Evolutionary conservation across 352 stramenopile genomes (phyloP).

Genomic region (Phytophthora litchii): DNA sequence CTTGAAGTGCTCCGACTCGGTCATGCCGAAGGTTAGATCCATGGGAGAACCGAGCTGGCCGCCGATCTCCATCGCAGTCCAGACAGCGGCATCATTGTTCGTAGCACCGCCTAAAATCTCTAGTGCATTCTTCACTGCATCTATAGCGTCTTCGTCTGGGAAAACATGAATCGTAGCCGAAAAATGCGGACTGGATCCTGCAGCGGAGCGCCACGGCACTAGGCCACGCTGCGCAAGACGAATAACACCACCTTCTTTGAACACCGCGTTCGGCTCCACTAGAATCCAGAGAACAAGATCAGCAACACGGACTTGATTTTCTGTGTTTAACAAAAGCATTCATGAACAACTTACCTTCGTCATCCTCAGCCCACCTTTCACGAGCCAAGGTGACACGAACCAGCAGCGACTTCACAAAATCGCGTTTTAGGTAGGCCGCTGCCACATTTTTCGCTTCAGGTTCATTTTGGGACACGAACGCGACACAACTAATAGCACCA

Average conservation of each 20-base stretch:
- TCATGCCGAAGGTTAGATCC: conserved; percentile 19
- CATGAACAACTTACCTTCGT: conserved; percentile 28
- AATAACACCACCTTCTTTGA: conserved; percentile 47
- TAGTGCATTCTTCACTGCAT: conserved; percentile 56
- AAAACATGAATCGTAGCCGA: conserved; percentile 48
- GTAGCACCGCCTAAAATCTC: conserved; percentile 56
- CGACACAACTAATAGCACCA: conserved; percentile 59
- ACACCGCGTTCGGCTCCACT: conserved; percentile 30
- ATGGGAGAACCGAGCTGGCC: conserved; percentile 14
- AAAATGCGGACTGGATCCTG: conserved; percentile 39
- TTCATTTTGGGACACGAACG: conserved; percentile 50
- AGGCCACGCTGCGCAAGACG: conserved; percentile 50
- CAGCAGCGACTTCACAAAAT: conserved; percentile 71
- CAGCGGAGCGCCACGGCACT: conserved; percentile 44
- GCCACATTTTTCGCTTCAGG: conserved; percentile 42
- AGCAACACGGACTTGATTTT: conserved; percentile 22
- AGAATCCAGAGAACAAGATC: conserved; percentile 27
- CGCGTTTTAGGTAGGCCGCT: conserved; percentile 61
- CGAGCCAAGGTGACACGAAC: conserved; percentile 58
- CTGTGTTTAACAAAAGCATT: conserved; percentile 10
- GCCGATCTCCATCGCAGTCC: conserved; percentile 36
- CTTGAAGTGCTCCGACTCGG: conserved; percentile 27
- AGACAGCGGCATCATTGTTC: conserved; percentile 17
- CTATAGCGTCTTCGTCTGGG: conserved; percentile 45
- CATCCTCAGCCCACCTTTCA: conserved; percentile 50